phyloP scores from a whole-genome alignment of 2,329 filamentous ascomycete species.

The Cordyceps militaris region DNA sequence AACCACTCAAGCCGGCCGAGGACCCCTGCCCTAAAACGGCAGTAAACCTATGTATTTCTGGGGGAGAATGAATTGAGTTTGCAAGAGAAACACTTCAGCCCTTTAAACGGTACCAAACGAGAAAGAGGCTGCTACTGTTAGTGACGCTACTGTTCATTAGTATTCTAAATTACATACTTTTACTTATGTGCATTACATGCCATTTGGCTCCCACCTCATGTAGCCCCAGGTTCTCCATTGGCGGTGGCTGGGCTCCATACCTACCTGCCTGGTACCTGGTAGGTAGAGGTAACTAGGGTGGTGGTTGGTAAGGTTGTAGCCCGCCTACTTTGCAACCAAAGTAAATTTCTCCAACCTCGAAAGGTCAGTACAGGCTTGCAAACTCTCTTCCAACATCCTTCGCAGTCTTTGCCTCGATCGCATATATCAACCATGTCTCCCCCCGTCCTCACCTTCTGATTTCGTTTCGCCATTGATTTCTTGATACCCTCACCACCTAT shows the following conservation, averaged over 20 bases:
- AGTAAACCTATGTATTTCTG: too few species aligned
- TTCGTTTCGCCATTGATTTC: slow-evolving; percentile 18
- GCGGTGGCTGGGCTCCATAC: slow-evolving; percentile 10
- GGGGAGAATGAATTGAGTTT: too few species aligned
- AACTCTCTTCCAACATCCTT: not conserved
- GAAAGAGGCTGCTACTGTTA: too few species aligned
- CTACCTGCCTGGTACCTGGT: too few species aligned
- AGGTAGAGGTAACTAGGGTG: too few species aligned
- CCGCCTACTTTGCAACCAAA: not conserved
- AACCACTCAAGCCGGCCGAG: too few species aligned
- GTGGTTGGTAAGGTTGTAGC: not conserved
- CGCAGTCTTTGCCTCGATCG: slow-evolving; percentile 13
- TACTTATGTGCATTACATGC: too few species aligned
- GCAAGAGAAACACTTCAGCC: too few species aligned
- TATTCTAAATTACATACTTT: too few species aligned
- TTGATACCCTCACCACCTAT: slow-evolving; percentile 21
- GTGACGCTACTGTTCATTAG: too few species aligned
- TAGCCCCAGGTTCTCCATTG: not conserved
- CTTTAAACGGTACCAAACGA: too few species aligned
- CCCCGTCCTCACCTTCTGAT: slow-evolving; percentile 16
- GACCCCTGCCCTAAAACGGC: too few species aligned
- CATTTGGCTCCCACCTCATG: not conserved
- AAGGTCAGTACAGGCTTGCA: not conserved
- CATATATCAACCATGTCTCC: slow-evolving; percentile 14
- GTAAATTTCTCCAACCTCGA: slow-evolving; percentile 11